Conservation (phyloP, 2,329 filamentous ascomycete species). For the Penicillium sp. region DNA sequence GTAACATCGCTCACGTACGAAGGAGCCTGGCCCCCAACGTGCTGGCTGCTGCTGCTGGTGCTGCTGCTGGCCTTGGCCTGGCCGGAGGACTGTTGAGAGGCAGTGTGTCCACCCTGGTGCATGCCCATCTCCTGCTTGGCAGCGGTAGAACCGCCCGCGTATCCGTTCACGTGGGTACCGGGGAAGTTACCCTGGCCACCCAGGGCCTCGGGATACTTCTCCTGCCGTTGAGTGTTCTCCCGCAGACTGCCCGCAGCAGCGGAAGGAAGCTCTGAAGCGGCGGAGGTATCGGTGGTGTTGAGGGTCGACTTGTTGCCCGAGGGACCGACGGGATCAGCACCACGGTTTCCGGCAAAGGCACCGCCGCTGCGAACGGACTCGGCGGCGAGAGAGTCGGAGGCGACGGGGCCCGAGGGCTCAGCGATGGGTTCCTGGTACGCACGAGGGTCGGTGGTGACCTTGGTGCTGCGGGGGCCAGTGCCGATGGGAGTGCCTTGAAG, state of each 20-base stretch:
- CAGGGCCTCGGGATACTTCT: conserved; percentile 37
- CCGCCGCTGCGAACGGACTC: conserved; percentile 61
- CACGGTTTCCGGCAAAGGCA: conserved; percentile 55
- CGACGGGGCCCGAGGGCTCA: conserved; percentile 60
- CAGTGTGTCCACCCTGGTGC: conserved; percentile 17
- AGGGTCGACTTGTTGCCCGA: conserved; percentile 50
- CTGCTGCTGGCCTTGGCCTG: conserved; percentile 21
- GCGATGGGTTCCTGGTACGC: conserved; percentile 47
- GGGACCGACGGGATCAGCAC: conserved; percentile 46
- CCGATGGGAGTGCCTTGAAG: conserved; percentile 36
- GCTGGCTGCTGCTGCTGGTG: conserved; percentile 14
- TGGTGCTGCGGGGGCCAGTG: conserved; percentile 29
- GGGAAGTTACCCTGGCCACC: conserved; percentile 36
- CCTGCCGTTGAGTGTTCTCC: conserved; percentile 38
- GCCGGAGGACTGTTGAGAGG: conserved; percentile 9
- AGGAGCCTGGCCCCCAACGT: conserved; percentile 30
- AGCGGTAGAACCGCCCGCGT: conserved; percentile 30
- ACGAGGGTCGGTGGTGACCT: conserved; percentile 45
- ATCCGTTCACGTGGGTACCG: conserved; percentile 33
- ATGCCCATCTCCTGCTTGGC: conserved; percentile 28
- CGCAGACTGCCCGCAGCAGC: conserved; percentile 44
- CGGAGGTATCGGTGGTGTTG: conserved; percentile 52
- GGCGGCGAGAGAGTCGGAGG: conserved; percentile 66
- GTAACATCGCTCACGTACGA: conserved; percentile 35
- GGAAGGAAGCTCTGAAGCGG: conserved; percentile 46